Evolutionary conservation across 2,329 filamentous ascomycete species (phyloP).

Genomic region (Magnaporthiopsis incrustans): DNA sequence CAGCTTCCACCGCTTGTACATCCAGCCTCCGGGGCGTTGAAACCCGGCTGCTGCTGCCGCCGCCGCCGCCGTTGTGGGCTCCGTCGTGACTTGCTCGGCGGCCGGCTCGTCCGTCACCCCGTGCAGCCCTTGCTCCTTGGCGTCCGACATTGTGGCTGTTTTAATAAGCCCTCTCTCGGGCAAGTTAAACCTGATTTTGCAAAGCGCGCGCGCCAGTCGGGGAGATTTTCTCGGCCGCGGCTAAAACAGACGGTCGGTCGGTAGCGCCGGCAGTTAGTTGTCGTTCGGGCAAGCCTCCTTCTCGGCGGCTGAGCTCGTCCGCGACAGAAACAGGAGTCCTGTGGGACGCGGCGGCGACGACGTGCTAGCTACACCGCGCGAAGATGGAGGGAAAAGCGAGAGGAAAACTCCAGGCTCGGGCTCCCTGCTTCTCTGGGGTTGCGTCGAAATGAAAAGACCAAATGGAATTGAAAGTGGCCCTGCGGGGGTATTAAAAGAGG

Average conservation of each 20-base stretch:
- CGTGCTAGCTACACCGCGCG: too few species aligned
- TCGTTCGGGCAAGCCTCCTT: not conserved
- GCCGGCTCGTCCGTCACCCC: not conserved
- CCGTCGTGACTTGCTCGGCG: not conserved
- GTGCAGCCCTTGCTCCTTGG: conserved; percentile 1
- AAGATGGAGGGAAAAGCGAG: not conserved
- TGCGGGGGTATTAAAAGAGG: not conserved
- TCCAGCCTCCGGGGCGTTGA: conserved; percentile 48
- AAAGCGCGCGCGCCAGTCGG: not conserved
- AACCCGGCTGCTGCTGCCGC: conserved; percentile 1
- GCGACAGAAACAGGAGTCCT: too few species aligned
- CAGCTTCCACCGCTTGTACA: conserved; percentile 55
- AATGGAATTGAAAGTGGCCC: not conserved
- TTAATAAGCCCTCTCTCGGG: not conserved
- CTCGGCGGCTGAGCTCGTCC: not conserved
- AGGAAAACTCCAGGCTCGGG: not conserved
- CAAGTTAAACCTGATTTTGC: too few species aligned
- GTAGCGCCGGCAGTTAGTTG: not conserved
- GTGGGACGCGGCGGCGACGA: too few species aligned
- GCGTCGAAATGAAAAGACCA: not conserved
- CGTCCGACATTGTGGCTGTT: conserved; percentile 1
- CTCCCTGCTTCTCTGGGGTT: not conserved
- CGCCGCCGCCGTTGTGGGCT: not conserved
- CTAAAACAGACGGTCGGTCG: not conserved
- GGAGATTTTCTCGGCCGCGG: not conserved